Percentiles rank a stretch among this genome's conserved stretches.
These are phyloP conservation scores for Acacia acuminata DNA, from an alignment of 306 rosid genomes.

Conservation along the genomic window DNA sequence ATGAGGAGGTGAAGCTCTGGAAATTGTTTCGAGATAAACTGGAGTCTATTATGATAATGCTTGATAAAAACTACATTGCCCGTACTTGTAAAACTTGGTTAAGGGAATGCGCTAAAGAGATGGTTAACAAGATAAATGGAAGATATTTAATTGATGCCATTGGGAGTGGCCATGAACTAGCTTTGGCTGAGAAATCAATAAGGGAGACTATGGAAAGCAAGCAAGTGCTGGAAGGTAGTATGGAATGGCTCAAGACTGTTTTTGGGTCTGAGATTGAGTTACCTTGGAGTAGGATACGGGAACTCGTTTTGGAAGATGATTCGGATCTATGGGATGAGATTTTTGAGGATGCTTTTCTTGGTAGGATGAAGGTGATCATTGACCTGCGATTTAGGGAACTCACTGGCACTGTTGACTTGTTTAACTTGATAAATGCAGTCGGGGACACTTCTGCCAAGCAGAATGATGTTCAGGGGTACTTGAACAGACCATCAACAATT, in stretches of 20 bases:
- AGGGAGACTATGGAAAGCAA: conserved; percentile 95
- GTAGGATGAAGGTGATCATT: conserved; percentile 79
- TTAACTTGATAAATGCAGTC: conserved; percentile 44
- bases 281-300: conserved; percentile 96
- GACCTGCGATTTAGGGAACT: conserved; percentile 63
- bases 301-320: conserved; percentile 89
- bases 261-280: conserved; percentile 93
- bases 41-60: conserved; percentile 68
- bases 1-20: conserved; percentile 97
- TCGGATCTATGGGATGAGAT: conserved; percentile 95
- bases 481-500: conserved; percentile 55
- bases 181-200: conserved; percentile 85
- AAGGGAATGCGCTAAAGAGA: conserved; percentile 50
- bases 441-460: conserved; percentile 38
- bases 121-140: conserved; percentile 66
- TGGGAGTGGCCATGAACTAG: conserved; percentile 70
- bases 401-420: conserved; percentile 51
- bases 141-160: conserved; percentile 72
- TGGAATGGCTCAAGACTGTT: conserved; percentile 95
- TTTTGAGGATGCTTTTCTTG: conserved; percentile 73
- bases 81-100: conserved; percentile 75
- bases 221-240: conserved; percentile 80
- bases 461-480: conserved; percentile 56
- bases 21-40: conserved; percentile 76
- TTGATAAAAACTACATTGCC: conserved; percentile 74